Evolutionary conservation across 768 basidiomycete species (phyloP).

Genomic region (Psilocybe sp.): DNA sequence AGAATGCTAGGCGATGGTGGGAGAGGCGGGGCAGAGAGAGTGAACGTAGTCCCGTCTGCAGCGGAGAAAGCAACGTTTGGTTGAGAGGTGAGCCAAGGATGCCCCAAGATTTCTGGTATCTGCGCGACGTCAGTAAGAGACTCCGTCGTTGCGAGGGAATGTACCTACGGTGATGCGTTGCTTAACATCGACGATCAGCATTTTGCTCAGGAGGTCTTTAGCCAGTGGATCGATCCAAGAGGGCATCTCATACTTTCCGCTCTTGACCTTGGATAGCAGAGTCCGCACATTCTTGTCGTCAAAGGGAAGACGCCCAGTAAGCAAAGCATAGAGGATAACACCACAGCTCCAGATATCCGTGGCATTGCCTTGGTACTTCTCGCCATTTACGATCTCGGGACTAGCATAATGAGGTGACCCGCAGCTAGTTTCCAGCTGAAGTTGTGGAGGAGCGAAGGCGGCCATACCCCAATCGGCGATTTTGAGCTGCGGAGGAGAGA

Average conservation of each 20-base stretch:
- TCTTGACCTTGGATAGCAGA: conserved; percentile 83
- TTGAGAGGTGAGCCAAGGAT: conserved; percentile 75
- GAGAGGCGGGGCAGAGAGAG: conserved; percentile 32
- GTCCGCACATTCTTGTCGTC: conserved; percentile 84
- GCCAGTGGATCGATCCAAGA: conserved; percentile 78
- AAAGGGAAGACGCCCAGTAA: conserved; percentile 90
- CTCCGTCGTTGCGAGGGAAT: background rate
- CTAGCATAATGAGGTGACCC: conserved; percentile 97
- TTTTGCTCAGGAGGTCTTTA: conserved; percentile 76
- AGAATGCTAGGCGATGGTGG: conserved; percentile 68
- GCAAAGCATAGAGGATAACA: conserved; percentile 86
- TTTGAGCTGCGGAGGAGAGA: conserved; percentile 83
- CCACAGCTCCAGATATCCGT: conserved; percentile 98
- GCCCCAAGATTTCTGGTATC: conserved; percentile 83
- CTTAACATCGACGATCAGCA: conserved; percentile 85
- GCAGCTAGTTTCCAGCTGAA: conserved; percentile 90
- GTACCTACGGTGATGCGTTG: conserved; percentile 74
- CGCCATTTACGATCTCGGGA: conserved; percentile 92
- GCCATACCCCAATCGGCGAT: conserved; percentile 99
- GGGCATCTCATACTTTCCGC: conserved; percentile 84
- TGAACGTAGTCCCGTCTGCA: conserved; percentile 22
- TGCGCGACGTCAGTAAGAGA: conserved; percentile 24
- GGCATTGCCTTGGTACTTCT: conserved; percentile 83
- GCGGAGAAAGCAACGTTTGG: conserved; percentile 44
- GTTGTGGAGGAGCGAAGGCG: conserved; percentile 82